These are phyloP conservation scores for Gyromitra esculenta DNA, from an alignment of 2,329 filamentous ascomycete genomes.

Conservation along the genomic window DNA sequence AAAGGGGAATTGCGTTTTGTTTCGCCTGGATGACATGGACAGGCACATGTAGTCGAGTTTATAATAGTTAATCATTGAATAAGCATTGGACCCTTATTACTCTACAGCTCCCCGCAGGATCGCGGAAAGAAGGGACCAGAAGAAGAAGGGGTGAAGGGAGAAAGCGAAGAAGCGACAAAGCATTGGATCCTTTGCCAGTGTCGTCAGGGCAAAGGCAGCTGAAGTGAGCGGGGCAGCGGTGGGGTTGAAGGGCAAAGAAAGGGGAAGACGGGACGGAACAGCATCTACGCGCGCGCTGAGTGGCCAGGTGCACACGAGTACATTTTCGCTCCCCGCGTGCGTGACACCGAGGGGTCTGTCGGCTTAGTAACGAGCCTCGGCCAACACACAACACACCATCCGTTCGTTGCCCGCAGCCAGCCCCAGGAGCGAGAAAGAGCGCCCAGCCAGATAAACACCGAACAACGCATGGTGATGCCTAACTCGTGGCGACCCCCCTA, in stretches of 20 bases:
- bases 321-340: background rate
- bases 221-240: conserved; percentile 34
- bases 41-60: conserved; percentile 11
- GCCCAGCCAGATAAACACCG: conserved; percentile 42
- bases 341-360: conserved; percentile 27
- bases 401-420: too few relatives aligned
- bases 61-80: conserved; percentile 26
- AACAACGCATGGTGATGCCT: conserved; percentile 45
- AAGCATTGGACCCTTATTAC: conserved; percentile 32
- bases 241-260: conserved; percentile 7
- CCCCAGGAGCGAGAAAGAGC: background rate
- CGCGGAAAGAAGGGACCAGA: background rate
- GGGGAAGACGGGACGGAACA: conserved; percentile 10
- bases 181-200: background rate
- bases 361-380: conserved; percentile 53
- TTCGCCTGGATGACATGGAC: conserved; percentile 7
- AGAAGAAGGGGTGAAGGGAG: background rate
- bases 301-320: conserved; percentile 17
- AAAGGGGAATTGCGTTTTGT: conserved; percentile 12
- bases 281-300: background rate
- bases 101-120: background rate
- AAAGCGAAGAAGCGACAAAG: background rate
- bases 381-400: conserved; percentile 41
- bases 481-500: conserved; percentile 28
- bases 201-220: conserved; percentile 22